phyloP scores from a whole-genome alignment of 495 filamentous ascomycete species.

The Talaromyces adpressus region DNA sequence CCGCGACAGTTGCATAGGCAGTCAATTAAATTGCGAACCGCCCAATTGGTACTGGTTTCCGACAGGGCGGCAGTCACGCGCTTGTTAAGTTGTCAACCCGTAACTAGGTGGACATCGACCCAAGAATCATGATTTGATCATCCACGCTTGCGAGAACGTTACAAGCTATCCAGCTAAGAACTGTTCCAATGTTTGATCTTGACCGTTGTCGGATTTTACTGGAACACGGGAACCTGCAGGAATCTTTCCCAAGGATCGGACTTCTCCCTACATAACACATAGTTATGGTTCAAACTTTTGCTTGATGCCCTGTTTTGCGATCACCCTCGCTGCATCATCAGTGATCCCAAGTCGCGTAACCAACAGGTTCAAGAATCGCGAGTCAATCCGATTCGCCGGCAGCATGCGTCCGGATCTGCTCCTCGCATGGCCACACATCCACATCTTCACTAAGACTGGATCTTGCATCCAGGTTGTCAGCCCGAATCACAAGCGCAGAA shows the following conservation, averaged over 20 bases:
- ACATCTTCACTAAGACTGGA: not conserved
- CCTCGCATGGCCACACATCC: not conserved
- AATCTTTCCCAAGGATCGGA: not conserved
- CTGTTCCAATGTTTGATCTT: not conserved
- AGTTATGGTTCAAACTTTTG: not conserved
- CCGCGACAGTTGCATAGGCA: not conserved
- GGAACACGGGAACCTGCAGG: not conserved
- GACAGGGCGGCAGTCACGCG: not conserved
- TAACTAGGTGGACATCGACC: not conserved
- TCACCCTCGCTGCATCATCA: not conserved
- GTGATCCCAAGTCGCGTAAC: not conserved
- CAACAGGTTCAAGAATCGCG: not conserved
- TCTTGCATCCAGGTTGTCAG: not conserved
- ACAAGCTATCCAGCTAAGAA: not conserved
- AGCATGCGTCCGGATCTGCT: not conserved
- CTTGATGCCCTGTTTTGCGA: not conserved
- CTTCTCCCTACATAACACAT: not conserved
- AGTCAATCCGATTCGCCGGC: not conserved
- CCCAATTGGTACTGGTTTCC: slow-evolving; percentile 1
- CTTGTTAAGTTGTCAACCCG: not conserved
- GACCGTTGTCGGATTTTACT: not conserved
- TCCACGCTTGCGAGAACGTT: not conserved
- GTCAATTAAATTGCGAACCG: not conserved
- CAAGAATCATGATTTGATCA: not conserved
- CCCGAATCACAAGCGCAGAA: not conserved